Conservation (phyloP, 805 yeast species). For the Lipomyces anomalus region DNA sequence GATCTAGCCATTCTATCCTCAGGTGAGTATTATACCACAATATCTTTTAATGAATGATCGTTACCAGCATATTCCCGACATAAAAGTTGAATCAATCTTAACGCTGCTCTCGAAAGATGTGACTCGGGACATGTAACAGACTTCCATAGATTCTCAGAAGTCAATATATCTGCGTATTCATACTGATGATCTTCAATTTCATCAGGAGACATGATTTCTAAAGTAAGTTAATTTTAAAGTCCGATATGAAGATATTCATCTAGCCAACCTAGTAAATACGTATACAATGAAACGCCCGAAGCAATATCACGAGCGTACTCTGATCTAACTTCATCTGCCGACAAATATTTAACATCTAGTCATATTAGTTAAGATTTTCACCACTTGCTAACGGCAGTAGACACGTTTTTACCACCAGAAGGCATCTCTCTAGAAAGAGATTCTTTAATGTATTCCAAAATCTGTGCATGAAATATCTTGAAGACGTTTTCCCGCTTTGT, state of each 20-base stretch:
- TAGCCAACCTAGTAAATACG: slow-evolving; percentile 14
- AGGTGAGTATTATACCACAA: too few species aligned
- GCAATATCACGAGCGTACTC: slow-evolving; percentile 16
- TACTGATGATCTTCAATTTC: slow-evolving; percentile 15
- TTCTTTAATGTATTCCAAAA: slow-evolving; percentile 50
- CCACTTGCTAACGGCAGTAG: background rate
- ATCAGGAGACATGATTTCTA: slow-evolving; percentile 8
- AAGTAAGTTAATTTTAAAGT: background rate
- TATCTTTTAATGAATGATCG: too few species aligned
- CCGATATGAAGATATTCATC: background rate
- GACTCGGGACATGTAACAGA: slow-evolving; percentile 13
- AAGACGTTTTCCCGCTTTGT: slow-evolving; percentile 54
- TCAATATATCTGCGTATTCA: slow-evolving; percentile 17
- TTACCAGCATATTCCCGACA: background rate
- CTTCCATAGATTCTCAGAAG: slow-evolving; percentile 17
- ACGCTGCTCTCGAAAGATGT: slow-evolving; percentile 11
- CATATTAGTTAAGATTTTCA: too few species aligned
- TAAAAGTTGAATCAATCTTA: slow-evolving; percentile 2
- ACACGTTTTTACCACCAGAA: slow-evolving; percentile 6
- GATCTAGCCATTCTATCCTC: slow-evolving; percentile 10
- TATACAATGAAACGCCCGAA: slow-evolving; percentile 10
- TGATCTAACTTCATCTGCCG: slow-evolving; percentile 11
- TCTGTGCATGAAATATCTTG: slow-evolving; percentile 51
- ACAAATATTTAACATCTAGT: slow-evolving; percentile 21
- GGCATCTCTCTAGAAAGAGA: slow-evolving; percentile 34